Percentiles rank a stretch among this genome's conserved stretches.
phyloP scores from a whole-genome alignment of 495 filamentous ascomycete species.

The Baudoinia panamericana region DNA sequence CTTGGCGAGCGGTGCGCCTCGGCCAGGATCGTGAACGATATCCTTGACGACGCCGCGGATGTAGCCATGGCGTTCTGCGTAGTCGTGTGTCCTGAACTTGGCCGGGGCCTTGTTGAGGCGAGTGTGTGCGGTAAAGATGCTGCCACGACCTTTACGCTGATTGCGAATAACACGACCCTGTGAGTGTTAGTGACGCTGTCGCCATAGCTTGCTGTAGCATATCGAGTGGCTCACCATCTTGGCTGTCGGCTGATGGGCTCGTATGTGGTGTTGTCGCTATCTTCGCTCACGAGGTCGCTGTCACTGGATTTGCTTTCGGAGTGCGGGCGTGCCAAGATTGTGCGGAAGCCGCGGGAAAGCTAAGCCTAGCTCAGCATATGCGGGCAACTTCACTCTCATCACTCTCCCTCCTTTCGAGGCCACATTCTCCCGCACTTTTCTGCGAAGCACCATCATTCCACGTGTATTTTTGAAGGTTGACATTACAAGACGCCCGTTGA shows the following conservation, averaged over 20 bases:
- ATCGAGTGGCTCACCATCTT: slow-evolving; percentile 4
- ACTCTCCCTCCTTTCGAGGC: too few species aligned
- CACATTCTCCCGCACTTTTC: too few species aligned
- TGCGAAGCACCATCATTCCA: too few species aligned
- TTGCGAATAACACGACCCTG: slow-evolving; percentile 56
- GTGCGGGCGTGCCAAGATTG: background rate
- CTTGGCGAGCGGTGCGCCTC: slow-evolving; percentile 93
- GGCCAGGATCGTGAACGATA: slow-evolving; percentile 97
- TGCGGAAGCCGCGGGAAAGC: too few species aligned
- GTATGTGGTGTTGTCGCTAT: slow-evolving; percentile 8
- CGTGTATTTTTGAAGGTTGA: too few species aligned
- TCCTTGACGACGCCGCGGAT: slow-evolving; percentile 94
- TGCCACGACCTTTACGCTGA: slow-evolving; percentile 79
- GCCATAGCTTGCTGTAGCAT: background rate
- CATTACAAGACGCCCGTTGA: too few species aligned
- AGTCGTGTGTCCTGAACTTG: slow-evolving; percentile 91
- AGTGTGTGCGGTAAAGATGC: slow-evolving; percentile 92
- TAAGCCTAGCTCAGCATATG: too few species aligned
- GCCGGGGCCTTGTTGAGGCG: slow-evolving; percentile 83
- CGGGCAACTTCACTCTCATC: too few species aligned
- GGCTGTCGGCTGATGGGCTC: slow-evolving; percentile 8
- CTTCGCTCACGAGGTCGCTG: background rate
- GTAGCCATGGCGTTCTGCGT: slow-evolving; percentile 91
- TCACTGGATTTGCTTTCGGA: background rate
- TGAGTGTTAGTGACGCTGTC: background rate